Evolutionary conservation across 768 basidiomycete species (phyloP), one percentile per base, ranked within the genome.

Genomic region (Termitomyces sp.): DNA sequence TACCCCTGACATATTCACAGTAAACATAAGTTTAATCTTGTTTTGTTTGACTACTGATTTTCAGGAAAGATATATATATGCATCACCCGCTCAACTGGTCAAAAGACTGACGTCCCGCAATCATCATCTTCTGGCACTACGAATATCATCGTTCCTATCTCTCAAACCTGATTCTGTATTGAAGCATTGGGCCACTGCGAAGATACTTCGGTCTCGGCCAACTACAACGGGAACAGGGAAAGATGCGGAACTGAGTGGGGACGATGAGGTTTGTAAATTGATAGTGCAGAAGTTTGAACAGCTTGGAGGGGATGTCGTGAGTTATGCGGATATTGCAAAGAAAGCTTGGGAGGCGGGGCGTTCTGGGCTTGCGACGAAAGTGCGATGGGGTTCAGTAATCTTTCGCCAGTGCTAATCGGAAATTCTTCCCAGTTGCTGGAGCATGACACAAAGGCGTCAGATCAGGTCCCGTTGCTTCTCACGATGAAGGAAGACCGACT

Each of bases 131-230:
- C 86, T 98, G 48, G 94, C 96, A 8, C 84, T 98, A 18, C 87
- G 95, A 28, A 87, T 98, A 62, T 95, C 95, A 2, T 80, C 84
- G 1, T 94, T 87, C 73, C 81, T 98, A 33, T 82, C 83, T 16
- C 78, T 98, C 48, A 89, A 91, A 54, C 89, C 94, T 0, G 90
- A 95, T 63, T 82, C 84, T 0, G 94, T 98, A 0, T 76, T 99
- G 44, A 91, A 88, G 63, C 96, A 98, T 68, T 99, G 97, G 97
- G 97, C 97, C 1, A 87, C 86, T 60, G 89, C 93, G 1, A 96
- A 97, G 72, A 97, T 99, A 58, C 71, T 85, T 50, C 84, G 82
- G 16, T 86, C 92, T 12, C 84, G 85, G 61, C 77, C 88, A 0
- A 77, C 83, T 0, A 72, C 82, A 0, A 78, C 81, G 28, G 83